Conservation (phyloP, 169 alveolate genomes). For the Theileria equi region DNA sequence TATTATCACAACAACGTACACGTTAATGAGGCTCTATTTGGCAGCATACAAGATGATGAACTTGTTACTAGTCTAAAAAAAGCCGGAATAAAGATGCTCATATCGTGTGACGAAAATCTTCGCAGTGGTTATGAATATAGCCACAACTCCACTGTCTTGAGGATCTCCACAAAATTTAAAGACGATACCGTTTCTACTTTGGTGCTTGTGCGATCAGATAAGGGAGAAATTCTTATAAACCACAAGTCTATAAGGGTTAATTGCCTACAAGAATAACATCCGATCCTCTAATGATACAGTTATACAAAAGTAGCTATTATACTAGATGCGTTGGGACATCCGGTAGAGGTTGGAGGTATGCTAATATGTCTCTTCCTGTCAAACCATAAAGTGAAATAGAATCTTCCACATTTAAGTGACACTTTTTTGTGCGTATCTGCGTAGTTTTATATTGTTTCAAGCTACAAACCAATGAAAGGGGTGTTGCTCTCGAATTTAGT, state of each 20-base stretch:
- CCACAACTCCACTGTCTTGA: no score
- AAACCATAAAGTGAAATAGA: conserved; percentile 12
- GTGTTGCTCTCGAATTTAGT: conserved; percentile 63
- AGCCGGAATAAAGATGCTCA: conserved; percentile 20
- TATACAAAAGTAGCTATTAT: no score
- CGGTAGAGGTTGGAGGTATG: not conserved
- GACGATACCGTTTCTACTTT: no score
- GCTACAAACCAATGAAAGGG: conserved; percentile 48
- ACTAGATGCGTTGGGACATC: no score
- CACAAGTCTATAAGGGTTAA: no score
- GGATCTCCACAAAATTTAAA: no score
- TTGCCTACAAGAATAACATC: no score
- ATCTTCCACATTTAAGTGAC: conserved; percentile 16
- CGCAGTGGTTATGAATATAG: no score
- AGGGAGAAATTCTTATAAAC: no score
- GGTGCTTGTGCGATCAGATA: no score
- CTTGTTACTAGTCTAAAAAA: not conserved
- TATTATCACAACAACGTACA: conserved; percentile 2
- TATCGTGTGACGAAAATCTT: not conserved
- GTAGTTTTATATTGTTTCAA: not conserved
- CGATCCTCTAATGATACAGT: no score
- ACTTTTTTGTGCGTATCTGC: conserved; percentile 39
- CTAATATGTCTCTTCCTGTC: conserved; percentile 20
- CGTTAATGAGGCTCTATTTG: conserved; percentile 20
- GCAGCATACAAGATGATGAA: conserved; percentile 2